These are phyloP conservation scores for Trichoderma gracile DNA, from an alignment of 2,329 filamentous ascomycete genomes.

Conservation along the genomic window DNA sequence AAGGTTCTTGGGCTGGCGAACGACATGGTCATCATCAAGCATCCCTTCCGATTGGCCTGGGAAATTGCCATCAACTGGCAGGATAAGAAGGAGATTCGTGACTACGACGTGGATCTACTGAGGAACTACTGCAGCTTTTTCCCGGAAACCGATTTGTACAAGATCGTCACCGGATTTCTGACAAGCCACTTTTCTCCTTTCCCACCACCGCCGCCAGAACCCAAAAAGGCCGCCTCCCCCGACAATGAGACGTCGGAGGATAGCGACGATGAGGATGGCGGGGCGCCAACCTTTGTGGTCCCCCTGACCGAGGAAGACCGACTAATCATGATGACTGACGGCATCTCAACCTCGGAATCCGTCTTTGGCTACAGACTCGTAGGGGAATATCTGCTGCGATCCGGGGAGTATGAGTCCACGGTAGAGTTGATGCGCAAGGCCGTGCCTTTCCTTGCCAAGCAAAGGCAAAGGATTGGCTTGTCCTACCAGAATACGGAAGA, in stretches of 20 bases:
- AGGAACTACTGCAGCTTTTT: slow-evolving; percentile 82
- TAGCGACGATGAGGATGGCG: slow-evolving; percentile 60
- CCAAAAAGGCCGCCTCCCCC: slow-evolving; percentile 17
- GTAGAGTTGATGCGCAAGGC: slow-evolving; percentile 80
- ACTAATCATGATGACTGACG: slow-evolving; percentile 76
- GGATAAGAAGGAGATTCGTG: slow-evolving; percentile 70
- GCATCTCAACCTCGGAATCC: slow-evolving; percentile 67
- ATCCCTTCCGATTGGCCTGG: slow-evolving; percentile 89
- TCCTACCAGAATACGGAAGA: slow-evolving; percentile 69
- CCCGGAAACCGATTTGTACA: slow-evolving; percentile 77
- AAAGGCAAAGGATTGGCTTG: slow-evolving; percentile 68
- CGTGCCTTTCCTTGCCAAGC: slow-evolving; percentile 58
- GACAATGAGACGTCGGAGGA: slow-evolving; percentile 49
- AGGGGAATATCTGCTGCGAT: slow-evolving; percentile 76
- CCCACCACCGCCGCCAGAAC: slow-evolving; percentile 45
- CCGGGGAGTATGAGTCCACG: slow-evolving; percentile 82
- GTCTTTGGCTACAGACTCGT: slow-evolving; percentile 81
- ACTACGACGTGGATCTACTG: slow-evolving; percentile 77
- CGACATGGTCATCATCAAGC: slow-evolving; percentile 95
- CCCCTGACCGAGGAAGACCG: slow-evolving; percentile 75
- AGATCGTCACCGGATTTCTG: slow-evolving; percentile 79
- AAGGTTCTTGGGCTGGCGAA: slow-evolving; percentile 75
- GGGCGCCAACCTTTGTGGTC: slow-evolving; percentile 54
- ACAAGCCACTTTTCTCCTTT: slow-evolving; percentile 84
- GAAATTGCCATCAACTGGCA: slow-evolving; percentile 87